phyloP scores from a whole-genome alignment of 805 yeast species.

The Zygosaccharomyces lentus region DNA sequence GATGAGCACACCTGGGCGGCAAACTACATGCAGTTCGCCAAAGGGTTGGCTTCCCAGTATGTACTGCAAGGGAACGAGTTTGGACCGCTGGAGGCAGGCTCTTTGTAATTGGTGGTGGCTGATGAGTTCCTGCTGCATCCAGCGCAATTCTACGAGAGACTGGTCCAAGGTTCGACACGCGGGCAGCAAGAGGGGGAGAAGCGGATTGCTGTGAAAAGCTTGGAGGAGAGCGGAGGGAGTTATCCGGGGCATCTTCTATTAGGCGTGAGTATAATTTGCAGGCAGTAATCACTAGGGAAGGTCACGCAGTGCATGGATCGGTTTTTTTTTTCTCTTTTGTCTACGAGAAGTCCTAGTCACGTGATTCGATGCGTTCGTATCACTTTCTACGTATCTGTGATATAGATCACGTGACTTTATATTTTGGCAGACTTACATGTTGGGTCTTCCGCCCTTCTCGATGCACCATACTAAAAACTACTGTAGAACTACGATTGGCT shows the following conservation, averaged over 20 bases:
- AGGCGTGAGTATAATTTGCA: background rate
- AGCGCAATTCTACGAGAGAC: constrained; percentile 26
- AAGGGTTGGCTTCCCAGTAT: constrained; percentile 85
- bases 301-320: no score
- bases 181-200: constrained; percentile 27
- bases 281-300: background rate
- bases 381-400: no score
- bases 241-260: constrained; percentile 25
- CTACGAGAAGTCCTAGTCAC: no score
- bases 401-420: no score
- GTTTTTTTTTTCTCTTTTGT: no score
- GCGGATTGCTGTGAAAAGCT: constrained; percentile 16
- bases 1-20: constrained; percentile 65
- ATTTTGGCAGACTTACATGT: no score
- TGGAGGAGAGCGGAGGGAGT: constrained; percentile 13
- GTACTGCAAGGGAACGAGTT: constrained; percentile 73
- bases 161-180: constrained; percentile 26
- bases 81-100: constrained; percentile 54
- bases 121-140: constrained; percentile 24
- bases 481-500: no score
- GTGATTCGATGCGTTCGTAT: no score
- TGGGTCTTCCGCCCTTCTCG: no score
- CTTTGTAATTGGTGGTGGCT: constrained; percentile 4
- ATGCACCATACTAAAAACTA: no score
- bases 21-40: constrained; percentile 57